Evolutionary conservation across 805 yeast genomes (phyloP), one percentile per base, ranked within the genome.

Genomic region (Candida boleticola): DNA sequence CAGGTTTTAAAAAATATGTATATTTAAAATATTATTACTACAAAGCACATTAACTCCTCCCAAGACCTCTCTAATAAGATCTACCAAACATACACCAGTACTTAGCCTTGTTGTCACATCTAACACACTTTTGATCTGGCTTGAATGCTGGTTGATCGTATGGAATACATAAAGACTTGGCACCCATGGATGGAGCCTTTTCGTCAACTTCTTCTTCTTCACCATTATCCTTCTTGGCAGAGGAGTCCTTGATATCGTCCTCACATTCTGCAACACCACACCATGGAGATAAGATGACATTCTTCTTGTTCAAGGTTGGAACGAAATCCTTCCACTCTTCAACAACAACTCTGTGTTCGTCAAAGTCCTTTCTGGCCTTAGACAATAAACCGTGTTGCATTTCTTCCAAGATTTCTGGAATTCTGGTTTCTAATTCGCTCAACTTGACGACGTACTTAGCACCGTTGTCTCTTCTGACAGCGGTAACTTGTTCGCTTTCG

Each of bases 131-230:
- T 51, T 89, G 87, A 54, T 84, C 92, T 51, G 64, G 71, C 63
- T 79, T 79, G 66, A 92, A 77, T 57, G 71, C 79, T 45, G 96
- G 97, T 74, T 92, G 98, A 30, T 87, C 85, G 60, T 82, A 83
- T 51, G 99, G 99, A 64, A 90, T 90, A 79, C 99, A 93, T 67
- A 93, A 77, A 17, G 96, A 85, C 76, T 93, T 93, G 52, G 99
- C 99, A 61, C 99, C 99, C 99, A 93, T 93, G 40, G 95, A 82
- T 62, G 99, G 99, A 19, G 99, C 89, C 66, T 87, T 85, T 60
- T 93, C 98, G 62, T 93, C 99, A 37, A 75, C 84, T 64, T 86
- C 96, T 53, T 81, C 88, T 22, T 71, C 82, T 52, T 86, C 95
- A 49, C 85, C 92, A 52, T 89, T 85, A 54, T 81, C 83, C 61